A percentile compares a stretch with the other conserved stretches of the same genome.
These are phyloP conservation scores for Beauveria bassiana DNA, from an alignment of 2,329 filamentous ascomycete genomes.

Conservation along the genomic window DNA sequence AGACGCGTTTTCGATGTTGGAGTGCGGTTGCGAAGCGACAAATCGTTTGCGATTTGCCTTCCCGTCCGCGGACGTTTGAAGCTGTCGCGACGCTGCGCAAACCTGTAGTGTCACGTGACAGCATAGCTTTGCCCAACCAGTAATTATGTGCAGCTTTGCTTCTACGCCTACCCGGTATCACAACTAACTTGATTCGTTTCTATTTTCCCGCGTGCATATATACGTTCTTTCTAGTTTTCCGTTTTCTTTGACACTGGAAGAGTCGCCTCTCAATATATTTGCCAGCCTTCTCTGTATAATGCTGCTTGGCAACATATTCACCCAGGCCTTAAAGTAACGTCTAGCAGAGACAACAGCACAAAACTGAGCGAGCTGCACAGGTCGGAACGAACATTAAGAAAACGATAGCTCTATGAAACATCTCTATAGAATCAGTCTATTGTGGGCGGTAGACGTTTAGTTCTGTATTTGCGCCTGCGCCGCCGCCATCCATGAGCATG, in stretches of 20 bases:
- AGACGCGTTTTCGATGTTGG: not conserved
- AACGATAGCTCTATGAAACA: not conserved
- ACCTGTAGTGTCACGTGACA: constrained; percentile 22
- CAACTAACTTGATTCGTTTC: not conserved
- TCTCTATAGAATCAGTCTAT: not conserved
- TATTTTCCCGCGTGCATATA: no score
- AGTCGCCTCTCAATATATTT: no score
- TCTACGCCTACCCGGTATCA: not conserved
- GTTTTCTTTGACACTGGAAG: no score
- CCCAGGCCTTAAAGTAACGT: no score
- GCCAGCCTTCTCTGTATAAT: no score
- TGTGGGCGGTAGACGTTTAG: constrained; percentile 10
- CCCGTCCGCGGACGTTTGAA: constrained; percentile 16
- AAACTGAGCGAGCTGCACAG: not conserved
- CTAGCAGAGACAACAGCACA: no score
- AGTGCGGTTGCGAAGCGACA: constrained; percentile 15
- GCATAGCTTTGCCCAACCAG: not conserved
- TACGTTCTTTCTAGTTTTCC: no score
- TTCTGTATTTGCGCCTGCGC: constrained; percentile 20
- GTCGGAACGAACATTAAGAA: no score
- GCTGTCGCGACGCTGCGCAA: constrained; percentile 20
- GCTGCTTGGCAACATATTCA: no score
- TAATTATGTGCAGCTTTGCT: no score
- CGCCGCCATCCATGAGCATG: constrained; percentile 28
- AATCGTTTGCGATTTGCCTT: constrained; percentile 29